A percentile compares a stretch with the other conserved stretches of the same genome.
Evolutionary conservation across 1,284 basidiomycete species (phyloP).

Genomic region (Moesziomyces parantarcticus): DNA sequence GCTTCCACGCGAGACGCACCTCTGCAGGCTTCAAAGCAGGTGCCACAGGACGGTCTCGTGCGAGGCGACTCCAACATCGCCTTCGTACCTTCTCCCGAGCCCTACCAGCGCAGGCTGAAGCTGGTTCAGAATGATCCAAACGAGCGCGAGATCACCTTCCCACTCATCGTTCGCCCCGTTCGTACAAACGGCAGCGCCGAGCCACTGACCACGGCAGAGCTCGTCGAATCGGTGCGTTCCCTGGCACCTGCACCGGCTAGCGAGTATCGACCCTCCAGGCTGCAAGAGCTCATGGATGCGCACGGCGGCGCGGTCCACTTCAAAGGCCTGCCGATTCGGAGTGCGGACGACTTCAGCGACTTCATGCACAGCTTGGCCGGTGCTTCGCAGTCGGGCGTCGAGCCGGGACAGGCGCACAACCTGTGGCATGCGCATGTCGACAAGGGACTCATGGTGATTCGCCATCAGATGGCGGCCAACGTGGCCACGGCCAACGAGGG

Average conservation of each 20-base stretch:
- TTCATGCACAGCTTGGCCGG: conserved; percentile 47
- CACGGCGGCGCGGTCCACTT: conserved; percentile 46
- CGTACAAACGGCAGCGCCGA: not conserved
- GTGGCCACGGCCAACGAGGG: conserved; percentile 54
- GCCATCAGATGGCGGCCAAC: conserved; percentile 34
- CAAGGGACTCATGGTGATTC: conserved; percentile 52
- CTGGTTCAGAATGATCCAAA: conserved; percentile 16
- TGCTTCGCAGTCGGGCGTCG: not conserved
- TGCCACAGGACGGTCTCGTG: not conserved
- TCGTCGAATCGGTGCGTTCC: conserved; percentile 16
- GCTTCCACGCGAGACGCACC: not conserved
- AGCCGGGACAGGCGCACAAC: conserved; percentile 2
- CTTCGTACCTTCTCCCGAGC: conserved; percentile 13
- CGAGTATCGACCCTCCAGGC: conserved; percentile 15
- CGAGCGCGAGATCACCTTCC: conserved; percentile 27
- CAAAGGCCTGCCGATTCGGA: conserved; percentile 33
- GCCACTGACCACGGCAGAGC: conserved; percentile 3
- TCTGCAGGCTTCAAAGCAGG: conserved; percentile 6
- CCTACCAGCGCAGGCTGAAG: conserved; percentile 35
- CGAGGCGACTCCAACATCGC: conserved; percentile 4
- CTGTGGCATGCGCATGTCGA: conserved; percentile 37
- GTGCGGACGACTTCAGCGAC: conserved; percentile 41
- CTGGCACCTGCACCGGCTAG: conserved; percentile 11
- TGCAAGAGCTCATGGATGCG: conserved; percentile 29
- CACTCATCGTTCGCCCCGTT: conserved; percentile 18